These are phyloP conservation scores for Sugiyamaella grinbergsii DNA, from an alignment of 1,139 yeast species.

Conservation along the genomic window DNA sequence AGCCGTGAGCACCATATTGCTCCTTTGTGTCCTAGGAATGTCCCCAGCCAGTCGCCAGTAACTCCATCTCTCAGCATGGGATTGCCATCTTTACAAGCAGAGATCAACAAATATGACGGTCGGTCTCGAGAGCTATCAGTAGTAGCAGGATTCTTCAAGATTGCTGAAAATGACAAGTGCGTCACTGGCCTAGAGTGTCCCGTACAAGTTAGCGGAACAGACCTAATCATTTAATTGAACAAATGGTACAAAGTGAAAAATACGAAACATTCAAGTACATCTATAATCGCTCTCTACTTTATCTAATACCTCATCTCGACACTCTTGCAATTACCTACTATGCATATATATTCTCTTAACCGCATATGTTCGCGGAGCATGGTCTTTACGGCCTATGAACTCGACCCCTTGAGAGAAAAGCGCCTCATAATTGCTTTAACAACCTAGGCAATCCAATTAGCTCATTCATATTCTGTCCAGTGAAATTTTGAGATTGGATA, in stretches of 20 bases:
- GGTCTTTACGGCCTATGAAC: no score
- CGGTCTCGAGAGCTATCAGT: constrained; percentile 5
- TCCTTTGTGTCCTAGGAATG: constrained; percentile 46
- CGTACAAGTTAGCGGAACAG: constrained; percentile 43
- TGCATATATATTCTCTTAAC: background rate
- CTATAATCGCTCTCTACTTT: background rate
- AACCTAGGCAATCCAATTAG: no score
- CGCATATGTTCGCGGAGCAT: background rate
- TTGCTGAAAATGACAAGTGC: constrained; percentile 40
- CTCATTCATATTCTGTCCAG: background rate
- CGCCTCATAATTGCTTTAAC: no score
- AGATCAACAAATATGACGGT: constrained; percentile 35
- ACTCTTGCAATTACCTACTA: background rate
- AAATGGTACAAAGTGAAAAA: background rate
- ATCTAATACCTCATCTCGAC: background rate
- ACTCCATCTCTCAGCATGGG: constrained; percentile 46
- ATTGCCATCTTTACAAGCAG: constrained; percentile 46
- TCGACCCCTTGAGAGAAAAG: no score
- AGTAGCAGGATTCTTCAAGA: constrained; percentile 21
- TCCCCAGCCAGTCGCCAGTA: constrained; percentile 47
- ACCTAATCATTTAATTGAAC: constrained; percentile 30
- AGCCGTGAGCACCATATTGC: constrained; percentile 45
- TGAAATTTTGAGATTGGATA: background rate
- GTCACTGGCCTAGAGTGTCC: constrained; percentile 47
- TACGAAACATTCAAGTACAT: background rate